Base-by-base conservation (phyloP, 2,329 filamentous ascomycete species). In the Cercospora sesami region DNA sequence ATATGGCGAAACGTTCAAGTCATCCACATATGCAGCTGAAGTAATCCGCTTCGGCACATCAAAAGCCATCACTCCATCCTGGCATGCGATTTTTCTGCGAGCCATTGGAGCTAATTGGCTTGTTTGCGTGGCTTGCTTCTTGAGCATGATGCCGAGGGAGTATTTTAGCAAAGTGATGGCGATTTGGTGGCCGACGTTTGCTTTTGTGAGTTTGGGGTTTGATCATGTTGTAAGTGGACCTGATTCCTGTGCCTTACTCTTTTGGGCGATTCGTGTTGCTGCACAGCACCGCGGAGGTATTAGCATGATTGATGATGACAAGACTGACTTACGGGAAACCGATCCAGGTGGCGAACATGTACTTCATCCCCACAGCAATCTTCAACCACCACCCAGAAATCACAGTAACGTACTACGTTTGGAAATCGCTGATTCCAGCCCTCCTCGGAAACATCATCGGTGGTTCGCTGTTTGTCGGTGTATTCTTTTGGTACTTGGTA, bases 61-160 rank as follows among this genome's bases (percentile, higher is more conserved):
- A 18, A 87, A 87, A 70, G 83, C 82, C 68, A 75, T 86, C 9
- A 79, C 76, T 0, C 85, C 85, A 0, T 71, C 79, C 2, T 85
- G 84, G 78, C 82, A 85, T 60, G 80, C 83, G 65, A 84, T 87
- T 61, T 86, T 88, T 72, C 75, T 87, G 0, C 80, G 83, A 51
- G 86, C 78, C 1, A 86, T 88, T 55, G 83, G 85, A 4, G 75
- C 74, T 71, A 87, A 87, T 76, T 87, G 85, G 85, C 81, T 88
- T 0, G 85, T 88, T 2, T 86, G 84, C 66, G 76, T 87, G 28
- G 84, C 84, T 0, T 82, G 83, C 55, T 87, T 80, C 67, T 77
- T 85, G 8, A 80, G 79, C 1, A 77, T 83, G 3, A 83, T 84
- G 65, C 83, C 82, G 5, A 81, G 83, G 2, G 85, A 87, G 64